These are phyloP conservation scores for Paramyrothecium sp. DNA, from an alignment of 2,329 filamentous ascomycete species.

Conservation along the genomic window DNA sequence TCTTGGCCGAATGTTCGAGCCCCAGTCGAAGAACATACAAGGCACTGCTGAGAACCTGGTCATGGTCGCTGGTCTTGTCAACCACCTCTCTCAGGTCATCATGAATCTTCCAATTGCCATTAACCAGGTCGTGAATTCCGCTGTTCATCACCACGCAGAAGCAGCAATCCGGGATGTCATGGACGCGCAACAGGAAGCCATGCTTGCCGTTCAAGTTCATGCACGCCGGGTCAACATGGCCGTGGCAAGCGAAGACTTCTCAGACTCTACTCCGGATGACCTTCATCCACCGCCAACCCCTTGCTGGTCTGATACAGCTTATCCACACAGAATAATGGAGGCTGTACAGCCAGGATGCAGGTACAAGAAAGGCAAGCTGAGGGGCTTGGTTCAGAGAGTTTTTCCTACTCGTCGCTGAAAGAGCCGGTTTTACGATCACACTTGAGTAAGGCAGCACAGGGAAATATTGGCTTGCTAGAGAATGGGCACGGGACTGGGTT, in stretches of 20 bases:
- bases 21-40: slow-evolving; percentile 12
- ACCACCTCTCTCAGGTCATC: slow-evolving; percentile 20
- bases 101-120: slow-evolving; percentile 21
- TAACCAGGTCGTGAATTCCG: slow-evolving; percentile 19
- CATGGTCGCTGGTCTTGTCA: slow-evolving; percentile 13
- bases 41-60: slow-evolving; percentile 17
- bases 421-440: neutral
- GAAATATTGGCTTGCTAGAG: too few species aligned
- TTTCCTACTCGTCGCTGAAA: slow-evolving; percentile 5
- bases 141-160: slow-evolving; percentile 19
- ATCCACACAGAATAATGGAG: neutral
- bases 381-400: slow-evolving; percentile 6
- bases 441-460: too few species aligned
- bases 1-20: slow-evolving; percentile 16
- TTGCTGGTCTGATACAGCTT: neutral
- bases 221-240: slow-evolving; percentile 6
- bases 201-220: slow-evolving; percentile 4
- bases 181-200: slow-evolving; percentile 17
- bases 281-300: neutral
- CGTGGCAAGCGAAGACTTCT: neutral
- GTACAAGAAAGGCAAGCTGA: neutral
- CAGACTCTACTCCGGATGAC: neutral
- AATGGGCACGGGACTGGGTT: too few species aligned
- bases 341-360: neutral
- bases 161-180: slow-evolving; percentile 15